Evolutionary conservation across 2,329 filamentous ascomycete species (phyloP), one percentile per base, ranked within the genome.

Genomic region (Orbilia oligospora): DNA sequence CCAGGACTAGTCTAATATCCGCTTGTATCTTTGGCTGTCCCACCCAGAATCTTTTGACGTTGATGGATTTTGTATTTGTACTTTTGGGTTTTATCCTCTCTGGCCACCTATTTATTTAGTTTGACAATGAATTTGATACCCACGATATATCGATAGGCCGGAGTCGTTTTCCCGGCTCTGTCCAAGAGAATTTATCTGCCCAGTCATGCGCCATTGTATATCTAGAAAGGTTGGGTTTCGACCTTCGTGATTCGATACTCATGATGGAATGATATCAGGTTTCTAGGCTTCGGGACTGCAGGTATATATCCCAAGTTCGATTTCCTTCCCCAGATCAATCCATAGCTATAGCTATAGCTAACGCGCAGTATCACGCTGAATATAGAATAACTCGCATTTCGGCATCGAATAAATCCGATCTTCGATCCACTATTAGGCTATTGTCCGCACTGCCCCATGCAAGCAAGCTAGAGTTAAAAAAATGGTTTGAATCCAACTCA

Each of bases 121-220:
- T 14, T 12, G 12, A 12, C 1, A 20, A 49, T 55, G 44, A 69
- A 69, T 46, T 73, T 73, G 70, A 73, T 73, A 67, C 70, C 56
- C 70, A 41, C 20, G 49, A 51, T 48, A 71, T 44, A 36, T 56
- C n/a, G 36, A 9, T 14, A n/a, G 41, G 14, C 33, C 3, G 8
- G 12, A 10, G 2, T 9, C 3, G 12, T 14, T n/a, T n/a, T n/a
- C 8, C 36, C 36, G 12, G 36, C 30, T 4, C 30, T 3, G 30
- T 30, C 30, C 8, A 4, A 30, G 30, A 30, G 5, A 36, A 3
- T 36, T 12, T 8, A 36, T 8, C 5, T 36, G 33, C 33, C 33
- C 4, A 36, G 33, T 36, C 33, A 36, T 12, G 9, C 6, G 33
- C 5, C 33, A 36, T 12, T 1, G n/a, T n/a, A 36, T 8, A 9